Base-by-base conservation (phyloP, 257 asterid species). In the Solanum appendiculatum region DNA sequence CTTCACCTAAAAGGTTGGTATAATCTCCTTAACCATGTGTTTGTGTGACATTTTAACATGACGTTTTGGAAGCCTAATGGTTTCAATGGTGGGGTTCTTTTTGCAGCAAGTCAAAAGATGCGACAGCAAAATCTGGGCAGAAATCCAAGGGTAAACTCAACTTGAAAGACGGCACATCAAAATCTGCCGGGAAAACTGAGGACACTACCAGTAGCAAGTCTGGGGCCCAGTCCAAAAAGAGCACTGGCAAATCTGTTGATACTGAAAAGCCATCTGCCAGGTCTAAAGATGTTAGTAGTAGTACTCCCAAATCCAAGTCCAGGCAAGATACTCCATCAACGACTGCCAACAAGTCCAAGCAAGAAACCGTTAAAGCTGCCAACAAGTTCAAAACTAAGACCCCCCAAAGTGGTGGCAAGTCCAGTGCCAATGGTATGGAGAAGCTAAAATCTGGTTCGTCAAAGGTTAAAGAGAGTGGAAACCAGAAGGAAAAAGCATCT, bases 1-100 rank as follows among this genome's bases (percentile, higher is more conserved):
- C 82, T 91, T 91, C 94, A 66, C 87, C 90, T 31, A 94, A 93
- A 88, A 92, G 98, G 99, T 94, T 56, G 85, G 85, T 36, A 88
- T 85, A 37, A 46, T 72, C 48, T 48, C 78, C 89, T 80, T 89
- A 48, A 85, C 56, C 21, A 7, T 16, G 58, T 42, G 72, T 69
- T 36, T 27, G 74, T 34, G 20, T 33, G 82, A 63, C 54, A 37
- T 85, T 36, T 81, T 82, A 70, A 23, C 72, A 6, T 48, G 23
- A 21, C 37, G 48, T 66, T 64, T 20, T 33, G 44, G 16, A 58
- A 72, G 86, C 83, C 69, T 92, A 87, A 91, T 40, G 84, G 68
- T 83, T 27, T 60, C 34, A 46, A 39, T 92, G 66, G 87, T 70
- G 89, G 70, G 54, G 86, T 86, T 89, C 88, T 56, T 90, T 83